A percentile compares a stretch with the other conserved stretches of the same genome.
phyloP scores from a whole-genome alignment of 441 rosid species.

The Pelargonium myrrhifolium region DNA sequence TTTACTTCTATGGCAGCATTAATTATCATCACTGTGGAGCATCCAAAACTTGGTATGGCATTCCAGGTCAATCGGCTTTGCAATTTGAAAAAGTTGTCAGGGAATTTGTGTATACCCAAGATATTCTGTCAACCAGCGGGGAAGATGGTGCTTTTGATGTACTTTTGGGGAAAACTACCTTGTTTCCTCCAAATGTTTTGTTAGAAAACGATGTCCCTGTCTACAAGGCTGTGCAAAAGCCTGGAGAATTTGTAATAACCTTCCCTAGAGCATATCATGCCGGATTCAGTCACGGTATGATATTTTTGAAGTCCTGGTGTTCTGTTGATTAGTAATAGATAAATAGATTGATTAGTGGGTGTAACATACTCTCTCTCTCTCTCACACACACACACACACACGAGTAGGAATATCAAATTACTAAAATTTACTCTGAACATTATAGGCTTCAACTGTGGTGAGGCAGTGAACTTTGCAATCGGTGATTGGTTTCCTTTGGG shows the following conservation, averaged over 20 bases:
- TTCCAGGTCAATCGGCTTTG: slow-evolving; percentile 92
- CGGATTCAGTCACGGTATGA: slow-evolving; percentile 95
- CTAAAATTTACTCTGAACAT: slow-evolving; percentile 9
- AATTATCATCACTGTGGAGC: slow-evolving; percentile 99
- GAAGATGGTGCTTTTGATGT: slow-evolving; percentile 99
- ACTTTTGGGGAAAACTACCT: slow-evolving; percentile 92
- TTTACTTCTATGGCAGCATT: slow-evolving; percentile 46
- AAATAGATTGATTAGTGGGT: background rate
- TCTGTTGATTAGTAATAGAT: slow-evolving; percentile 3
- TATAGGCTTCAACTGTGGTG: slow-evolving; percentile 96
- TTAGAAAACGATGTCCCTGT: slow-evolving; percentile 83
- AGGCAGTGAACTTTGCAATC: slow-evolving; percentile 98
- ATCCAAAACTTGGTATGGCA: slow-evolving; percentile 97
- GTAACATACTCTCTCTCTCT: background rate
- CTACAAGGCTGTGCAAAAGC: slow-evolving; percentile 93
- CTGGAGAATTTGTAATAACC: slow-evolving; percentile 88
- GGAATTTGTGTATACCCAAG: slow-evolving; percentile 69
- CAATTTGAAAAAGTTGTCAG: slow-evolving; percentile 85
- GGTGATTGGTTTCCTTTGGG: slow-evolving; percentile 97
- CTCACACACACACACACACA: background rate
- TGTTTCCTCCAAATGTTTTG: slow-evolving; percentile 88
- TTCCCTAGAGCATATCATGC: slow-evolving; percentile 99
- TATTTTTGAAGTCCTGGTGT: slow-evolving; percentile 3
- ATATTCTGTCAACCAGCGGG: slow-evolving; percentile 66
- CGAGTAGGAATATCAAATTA: background rate